Conservation (phyloP, 2,329 filamentous ascomycete genomes). For the Ophiocordyceps unilateralis region DNA sequence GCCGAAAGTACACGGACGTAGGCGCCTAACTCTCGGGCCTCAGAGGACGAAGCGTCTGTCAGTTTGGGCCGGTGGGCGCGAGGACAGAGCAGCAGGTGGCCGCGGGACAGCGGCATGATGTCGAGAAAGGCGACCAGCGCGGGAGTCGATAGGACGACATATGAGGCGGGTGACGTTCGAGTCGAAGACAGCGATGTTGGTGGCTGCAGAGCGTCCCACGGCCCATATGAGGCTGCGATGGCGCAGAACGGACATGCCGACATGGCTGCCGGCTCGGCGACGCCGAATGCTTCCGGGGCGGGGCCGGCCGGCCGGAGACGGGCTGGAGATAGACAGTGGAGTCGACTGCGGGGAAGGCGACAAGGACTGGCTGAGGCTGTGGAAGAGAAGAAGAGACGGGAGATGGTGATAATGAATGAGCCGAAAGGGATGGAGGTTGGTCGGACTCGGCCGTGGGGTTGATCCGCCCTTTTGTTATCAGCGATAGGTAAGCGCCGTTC, state of each 20-base stretch:
- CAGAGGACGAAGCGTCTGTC: constrained; percentile 45
- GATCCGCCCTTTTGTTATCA: no score
- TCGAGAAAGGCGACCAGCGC: constrained; percentile 77
- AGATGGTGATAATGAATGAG: no score
- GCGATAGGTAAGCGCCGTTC: no score
- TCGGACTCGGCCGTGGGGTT: no score
- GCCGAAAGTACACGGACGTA: constrained; percentile 56
- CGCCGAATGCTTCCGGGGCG: no score
- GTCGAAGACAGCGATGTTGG: constrained; percentile 20
- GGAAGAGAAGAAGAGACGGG: no score
- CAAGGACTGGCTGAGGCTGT: no score
- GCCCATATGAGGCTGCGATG: constrained; percentile 32
- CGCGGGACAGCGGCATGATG: constrained; percentile 71
- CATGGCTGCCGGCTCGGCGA: constrained; percentile 3
- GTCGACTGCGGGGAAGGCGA: no score
- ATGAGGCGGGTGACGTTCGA: constrained; percentile 27
- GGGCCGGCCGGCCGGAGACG: no score
- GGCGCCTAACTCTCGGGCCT: constrained; percentile 49
- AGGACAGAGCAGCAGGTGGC: constrained; percentile 71
- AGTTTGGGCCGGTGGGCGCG: constrained; percentile 64
- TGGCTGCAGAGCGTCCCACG: constrained; percentile 22
- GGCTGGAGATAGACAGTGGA: neutral
- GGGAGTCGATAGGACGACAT: constrained; percentile 61
- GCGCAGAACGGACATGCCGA: constrained; percentile 46
- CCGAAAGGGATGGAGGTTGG: no score